These are phyloP conservation scores for Pseudocercospora vitis DNA, from an alignment of 2,329 filamentous ascomycete species.

Conservation along the genomic window DNA sequence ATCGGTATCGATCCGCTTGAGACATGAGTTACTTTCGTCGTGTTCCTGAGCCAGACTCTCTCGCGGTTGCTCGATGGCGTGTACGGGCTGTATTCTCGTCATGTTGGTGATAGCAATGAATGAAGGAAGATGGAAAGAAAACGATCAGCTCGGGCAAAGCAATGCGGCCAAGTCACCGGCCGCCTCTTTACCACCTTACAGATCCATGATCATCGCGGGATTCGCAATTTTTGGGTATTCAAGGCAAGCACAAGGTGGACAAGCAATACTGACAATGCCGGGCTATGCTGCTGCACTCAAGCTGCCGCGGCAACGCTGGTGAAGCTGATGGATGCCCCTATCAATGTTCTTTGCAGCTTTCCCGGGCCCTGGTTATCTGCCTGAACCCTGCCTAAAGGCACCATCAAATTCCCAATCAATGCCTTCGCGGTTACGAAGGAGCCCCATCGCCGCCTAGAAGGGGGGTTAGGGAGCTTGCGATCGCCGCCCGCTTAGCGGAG, in stretches of 20 bases:
- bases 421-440: too few species aligned
- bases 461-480: too few species aligned
- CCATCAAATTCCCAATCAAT: too few species aligned
- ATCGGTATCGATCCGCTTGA: constrained; percentile 25
- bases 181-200: background rate
- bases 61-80: background rate
- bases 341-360: too few species aligned
- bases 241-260: background rate
- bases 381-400: too few species aligned
- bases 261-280: too few species aligned
- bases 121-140: background rate
- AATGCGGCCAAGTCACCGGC: background rate
- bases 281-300: too few species aligned
- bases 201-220: background rate
- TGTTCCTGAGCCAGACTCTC: background rate
- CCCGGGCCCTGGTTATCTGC: too few species aligned
- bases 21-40: background rate
- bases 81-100: background rate
- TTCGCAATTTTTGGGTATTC: background rate
- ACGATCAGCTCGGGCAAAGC: background rate
- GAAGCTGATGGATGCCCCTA: too few species aligned
- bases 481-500: too few species aligned
- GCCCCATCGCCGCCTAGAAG: too few species aligned
- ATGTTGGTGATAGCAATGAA: background rate
- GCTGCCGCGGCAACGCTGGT: too few species aligned